A percentile compares a stretch with the other conserved stretches of the same genome.
These are phyloP conservation scores for Pseudogymnoascus sp. DNA, from an alignment of 2,329 filamentous ascomycete genomes.

Conservation along the genomic window DNA sequence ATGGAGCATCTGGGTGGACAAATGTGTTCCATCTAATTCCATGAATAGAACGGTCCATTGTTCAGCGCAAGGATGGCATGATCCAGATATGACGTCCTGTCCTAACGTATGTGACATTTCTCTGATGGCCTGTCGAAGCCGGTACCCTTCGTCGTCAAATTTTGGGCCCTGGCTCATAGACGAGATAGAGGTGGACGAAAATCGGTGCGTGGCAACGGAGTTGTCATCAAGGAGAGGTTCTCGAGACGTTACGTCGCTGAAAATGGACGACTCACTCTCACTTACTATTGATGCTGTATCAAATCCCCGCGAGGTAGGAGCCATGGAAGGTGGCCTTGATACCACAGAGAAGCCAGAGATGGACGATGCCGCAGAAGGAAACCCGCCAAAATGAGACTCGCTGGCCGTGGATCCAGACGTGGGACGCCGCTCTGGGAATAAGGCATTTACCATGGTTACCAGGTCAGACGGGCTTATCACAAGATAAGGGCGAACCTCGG, in stretches of 20 bases:
- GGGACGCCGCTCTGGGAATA: slow-evolving; percentile 69
- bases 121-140: slow-evolving; percentile 57
- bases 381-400: slow-evolving; percentile 47
- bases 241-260: slow-evolving; percentile 59
- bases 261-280: slow-evolving; percentile 62
- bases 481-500: slow-evolving; percentile 69
- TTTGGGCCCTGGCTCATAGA: slow-evolving; percentile 38
- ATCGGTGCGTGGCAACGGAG: slow-evolving; percentile 42
- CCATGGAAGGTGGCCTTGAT: slow-evolving; percentile 40
- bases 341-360: slow-evolving; percentile 57
- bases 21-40: slow-evolving; percentile 58
- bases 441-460: slow-evolving; percentile 68
- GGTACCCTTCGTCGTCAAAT: slow-evolving; percentile 57
- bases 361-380: slow-evolving; percentile 58
- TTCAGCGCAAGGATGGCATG: slow-evolving; percentile 72
- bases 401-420: slow-evolving; percentile 42
- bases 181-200: slow-evolving; percentile 39
- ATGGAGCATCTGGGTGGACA: slow-evolving; percentile 66
- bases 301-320: slow-evolving; percentile 43
- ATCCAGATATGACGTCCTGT: slow-evolving; percentile 53
- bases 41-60: slow-evolving; percentile 77
- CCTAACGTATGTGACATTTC: slow-evolving; percentile 63
- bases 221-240: slow-evolving; percentile 52
- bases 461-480: slow-evolving; percentile 74
- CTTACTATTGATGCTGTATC: slow-evolving; percentile 65